A percentile compares a stretch with the other conserved stretches of the same genome.
Conservation (phyloP, 495 filamentous ascomycete species). For the Aspergillus saccharolyticus region DNA sequence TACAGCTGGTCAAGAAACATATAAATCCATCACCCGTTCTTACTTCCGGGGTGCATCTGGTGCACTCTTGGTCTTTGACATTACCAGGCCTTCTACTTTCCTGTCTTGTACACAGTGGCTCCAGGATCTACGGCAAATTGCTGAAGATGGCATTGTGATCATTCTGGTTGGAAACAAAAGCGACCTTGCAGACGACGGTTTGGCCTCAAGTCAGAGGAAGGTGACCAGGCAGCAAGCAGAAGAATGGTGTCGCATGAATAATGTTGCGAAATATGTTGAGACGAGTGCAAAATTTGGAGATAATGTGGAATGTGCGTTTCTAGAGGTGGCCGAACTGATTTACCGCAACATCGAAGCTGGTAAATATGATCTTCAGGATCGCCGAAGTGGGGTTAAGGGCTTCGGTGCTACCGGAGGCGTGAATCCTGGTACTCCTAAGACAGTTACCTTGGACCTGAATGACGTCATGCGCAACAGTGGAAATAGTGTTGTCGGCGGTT, state of each 20-base stretch:
- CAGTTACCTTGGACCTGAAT: slow-evolving; percentile 54
- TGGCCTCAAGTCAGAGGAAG: slow-evolving; percentile 61
- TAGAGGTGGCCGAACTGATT: slow-evolving; percentile 88
- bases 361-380: slow-evolving; percentile 89
- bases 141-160: slow-evolving; percentile 88
- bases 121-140: slow-evolving; percentile 84
- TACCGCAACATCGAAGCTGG: slow-evolving; percentile 93
- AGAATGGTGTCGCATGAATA: slow-evolving; percentile 79
- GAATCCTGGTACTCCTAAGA: slow-evolving; percentile 39
- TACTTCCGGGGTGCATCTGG: slow-evolving; percentile 94
- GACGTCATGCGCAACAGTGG: slow-evolving; percentile 47
- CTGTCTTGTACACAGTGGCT: slow-evolving; percentile 83
- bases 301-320: slow-evolving; percentile 86
- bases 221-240: slow-evolving; percentile 75
- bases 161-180: slow-evolving; percentile 93
- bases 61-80: slow-evolving; percentile 91
- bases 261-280: slow-evolving; percentile 84
- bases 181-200: slow-evolving; percentile 59
- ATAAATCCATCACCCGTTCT: slow-evolving; percentile 88
- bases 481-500: slow-evolving; percentile 41
- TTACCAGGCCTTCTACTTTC: slow-evolving; percentile 81
- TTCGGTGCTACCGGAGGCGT: slow-evolving; percentile 50
- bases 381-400: slow-evolving; percentile 87
- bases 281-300: slow-evolving; percentile 94
- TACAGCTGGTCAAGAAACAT: slow-evolving; percentile 95